phyloP scores from a whole-genome alignment of 2,329 filamentous ascomycete species.

The Ceratocystis colombiana region DNA sequence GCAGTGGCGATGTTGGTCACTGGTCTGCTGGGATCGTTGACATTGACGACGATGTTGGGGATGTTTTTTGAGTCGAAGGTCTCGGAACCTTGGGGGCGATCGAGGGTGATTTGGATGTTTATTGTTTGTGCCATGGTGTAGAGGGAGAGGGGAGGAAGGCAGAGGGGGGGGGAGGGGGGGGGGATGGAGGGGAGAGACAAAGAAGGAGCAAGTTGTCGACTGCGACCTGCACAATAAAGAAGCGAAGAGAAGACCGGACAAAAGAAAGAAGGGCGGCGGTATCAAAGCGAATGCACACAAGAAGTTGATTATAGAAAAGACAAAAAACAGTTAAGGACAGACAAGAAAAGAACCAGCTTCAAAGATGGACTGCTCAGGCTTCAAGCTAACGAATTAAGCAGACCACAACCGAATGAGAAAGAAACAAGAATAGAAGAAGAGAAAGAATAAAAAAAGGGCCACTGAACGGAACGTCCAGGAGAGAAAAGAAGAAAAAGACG shows the following conservation, averaged over 20 bases:
- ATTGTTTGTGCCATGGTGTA: conserved; percentile 20
- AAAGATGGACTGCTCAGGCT: not conserved
- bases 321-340: not conserved
- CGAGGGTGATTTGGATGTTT: conserved; percentile 21
- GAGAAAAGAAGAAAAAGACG: not conserved
- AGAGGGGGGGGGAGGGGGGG: not conserved
- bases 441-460: not conserved
- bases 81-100: conserved; percentile 10
- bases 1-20: conserved; percentile 12
- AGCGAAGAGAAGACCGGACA: not conserved
- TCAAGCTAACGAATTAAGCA: not conserved
- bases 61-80: not conserved
- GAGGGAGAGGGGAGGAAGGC: too few relatives aligned
- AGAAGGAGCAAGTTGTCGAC: conserved; percentile 1
- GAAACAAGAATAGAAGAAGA: conserved; percentile 1
- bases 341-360: conserved; percentile 10
- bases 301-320: conserved; percentile 8
- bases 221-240: not conserved
- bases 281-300: not conserved
- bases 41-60: conserved; percentile 18
- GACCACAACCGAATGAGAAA: not conserved
- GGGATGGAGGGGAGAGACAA: too few relatives aligned
- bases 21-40: conserved; percentile 11
- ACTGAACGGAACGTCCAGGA: not conserved
- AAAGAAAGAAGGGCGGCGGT: not conserved